Evolutionary conservation across 2,329 filamentous ascomycete species (phyloP), one percentile per base, ranked within the genome.

Genomic region (Fragosphaeria purpurea): DNA sequence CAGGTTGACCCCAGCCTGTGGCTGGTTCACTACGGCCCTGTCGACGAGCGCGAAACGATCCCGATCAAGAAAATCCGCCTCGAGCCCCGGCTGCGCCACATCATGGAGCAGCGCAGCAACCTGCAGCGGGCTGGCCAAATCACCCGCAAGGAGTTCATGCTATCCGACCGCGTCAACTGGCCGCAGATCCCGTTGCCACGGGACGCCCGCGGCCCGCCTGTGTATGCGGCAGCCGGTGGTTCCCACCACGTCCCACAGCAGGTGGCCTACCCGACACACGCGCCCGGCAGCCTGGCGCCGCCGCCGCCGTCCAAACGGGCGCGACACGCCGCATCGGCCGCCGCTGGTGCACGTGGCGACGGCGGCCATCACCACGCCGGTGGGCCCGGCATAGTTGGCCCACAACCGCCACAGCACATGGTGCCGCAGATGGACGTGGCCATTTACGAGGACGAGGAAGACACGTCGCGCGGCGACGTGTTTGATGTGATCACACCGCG

Each of bases 101-200:
- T 77, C 12, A 73, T 88, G 63, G 74, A 76, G 52, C 78, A 81
- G 50, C 74, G 80, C 60, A 74, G 68, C 65, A 85, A 72, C 65
- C 86, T 73, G 68, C 82, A 85, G 67, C 77, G 74, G 50, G 85
- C 87, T 57, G 91, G 89, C 6, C 86, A 90, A 60, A 82, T 95
- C 43, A 79, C 84, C 51, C 84, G 88, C 59, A 95, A 95, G 63
- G 89, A 96, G 61, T 97, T 97, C 63, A 94, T 96, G 83, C 76
- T 97, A 22, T 82, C 86, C 46, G 93, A 97, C 67, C 82, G 88
- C 41, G 77, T 82, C 57, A 94, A 88, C 68, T 97, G 91, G 90
- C 91, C 93, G 4, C 82, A 83, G 31, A 85, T 97, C 53, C 80
- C 80, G 43, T 80, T 87, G 55, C 85, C 86, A 0, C 70, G 72